Percentiles rank a stretch among this genome's conserved stretches.
These are phyloP conservation scores for Osmanthus fragrans DNA, from an alignment of 257 asterid genomes.

Conservation along the genomic window DNA sequence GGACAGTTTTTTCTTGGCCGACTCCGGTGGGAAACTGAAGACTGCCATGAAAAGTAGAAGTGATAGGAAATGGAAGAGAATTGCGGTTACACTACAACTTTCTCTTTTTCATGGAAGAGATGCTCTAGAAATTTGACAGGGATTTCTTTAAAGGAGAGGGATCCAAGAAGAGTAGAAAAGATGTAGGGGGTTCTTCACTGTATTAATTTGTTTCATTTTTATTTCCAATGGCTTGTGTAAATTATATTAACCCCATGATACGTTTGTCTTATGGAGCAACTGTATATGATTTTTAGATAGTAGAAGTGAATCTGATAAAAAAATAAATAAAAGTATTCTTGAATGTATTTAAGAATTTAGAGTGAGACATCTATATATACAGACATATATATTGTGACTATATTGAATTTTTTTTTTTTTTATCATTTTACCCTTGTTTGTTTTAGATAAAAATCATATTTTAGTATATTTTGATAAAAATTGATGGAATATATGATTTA, in stretches of 20 bases:
- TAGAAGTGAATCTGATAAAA: not conserved
- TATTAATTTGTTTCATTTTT: not conserved
- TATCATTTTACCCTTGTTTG: no score
- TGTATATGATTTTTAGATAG: not conserved
- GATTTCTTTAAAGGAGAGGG: constrained; percentile 60
- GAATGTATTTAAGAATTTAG: no score
- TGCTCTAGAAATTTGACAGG: constrained; percentile 26
- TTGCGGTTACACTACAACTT: constrained; percentile 19
- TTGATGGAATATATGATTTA: no score
- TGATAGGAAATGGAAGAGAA: constrained; percentile 38
- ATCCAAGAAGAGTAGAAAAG: constrained; percentile 41
- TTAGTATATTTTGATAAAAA: no score
- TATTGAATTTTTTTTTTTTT: no score
- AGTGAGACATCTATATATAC: no score
- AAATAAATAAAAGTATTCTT: no score
- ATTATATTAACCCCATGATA: constrained; percentile 6
- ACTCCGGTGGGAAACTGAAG: constrained; percentile 49
- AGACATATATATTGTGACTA: no score
- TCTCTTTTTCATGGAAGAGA: constrained; percentile 45
- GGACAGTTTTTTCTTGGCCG: constrained; percentile 30
- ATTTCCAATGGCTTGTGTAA: constrained; percentile 2
- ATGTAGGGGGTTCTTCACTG: not conserved
- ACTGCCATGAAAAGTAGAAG: constrained; percentile 59
- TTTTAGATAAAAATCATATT: no score
- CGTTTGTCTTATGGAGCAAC: not conserved